phyloP scores from a whole-genome alignment of 2,329 filamentous ascomycete species.

The Fusarium sp. region DNA sequence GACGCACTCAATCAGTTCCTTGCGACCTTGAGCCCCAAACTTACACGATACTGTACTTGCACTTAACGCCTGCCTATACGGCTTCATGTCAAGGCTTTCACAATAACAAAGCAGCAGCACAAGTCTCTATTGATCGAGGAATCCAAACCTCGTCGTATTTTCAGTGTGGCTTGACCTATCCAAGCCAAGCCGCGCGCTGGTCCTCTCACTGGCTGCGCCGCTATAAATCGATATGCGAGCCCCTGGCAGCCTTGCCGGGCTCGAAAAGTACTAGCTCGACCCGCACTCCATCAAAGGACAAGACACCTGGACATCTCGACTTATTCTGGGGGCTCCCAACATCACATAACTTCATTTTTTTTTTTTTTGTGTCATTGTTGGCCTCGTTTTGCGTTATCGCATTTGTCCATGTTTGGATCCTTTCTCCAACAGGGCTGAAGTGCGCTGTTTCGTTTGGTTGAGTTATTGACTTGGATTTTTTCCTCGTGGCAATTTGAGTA shows the following conservation, averaged over 20 bases:
- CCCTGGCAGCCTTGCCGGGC: conserved; percentile 43
- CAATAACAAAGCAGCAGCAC: no score
- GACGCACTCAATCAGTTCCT: no score
- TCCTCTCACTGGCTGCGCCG: conserved; percentile 28
- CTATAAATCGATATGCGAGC: conserved; percentile 34
- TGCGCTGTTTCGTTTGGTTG: conserved; percentile 18
- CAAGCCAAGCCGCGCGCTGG: conserved; percentile 7
- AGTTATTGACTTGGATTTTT: conserved; percentile 14
- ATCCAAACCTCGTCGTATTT: background rate
- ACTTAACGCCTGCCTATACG: no score
- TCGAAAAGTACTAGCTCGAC: conserved; percentile 42
- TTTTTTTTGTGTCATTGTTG: conserved; percentile 27
- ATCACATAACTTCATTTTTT: conserved; percentile 13
- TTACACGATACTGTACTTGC: no score
- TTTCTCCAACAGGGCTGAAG: conserved; percentile 20
- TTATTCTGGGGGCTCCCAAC: conserved; percentile 23
- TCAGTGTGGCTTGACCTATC: conserved; percentile 19
- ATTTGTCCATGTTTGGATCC: conserved; percentile 26
- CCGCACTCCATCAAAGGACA: conserved; percentile 36
- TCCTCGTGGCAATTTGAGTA: conserved; percentile 22
- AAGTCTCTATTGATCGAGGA: background rate
- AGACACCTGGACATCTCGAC: conserved; percentile 42
- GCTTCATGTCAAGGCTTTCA: background rate
- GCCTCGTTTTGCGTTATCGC: conserved; percentile 21
- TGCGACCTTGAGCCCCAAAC: no score